phyloP scores from a whole-genome alignment of 169 alveolate species.

The Miamiensis avidus region DNA sequence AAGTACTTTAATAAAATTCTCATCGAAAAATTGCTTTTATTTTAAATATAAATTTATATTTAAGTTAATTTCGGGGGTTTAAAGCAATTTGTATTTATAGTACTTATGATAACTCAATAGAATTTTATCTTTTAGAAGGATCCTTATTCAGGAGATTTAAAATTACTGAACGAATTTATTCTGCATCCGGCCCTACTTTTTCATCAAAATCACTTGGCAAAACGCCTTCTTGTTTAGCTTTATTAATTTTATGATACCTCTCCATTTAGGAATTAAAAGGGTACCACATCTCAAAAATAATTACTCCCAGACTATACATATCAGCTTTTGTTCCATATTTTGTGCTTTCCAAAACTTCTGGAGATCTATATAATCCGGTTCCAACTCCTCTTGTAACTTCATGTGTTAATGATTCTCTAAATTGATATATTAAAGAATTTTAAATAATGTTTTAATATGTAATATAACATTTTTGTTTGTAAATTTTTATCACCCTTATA shows the following conservation, averaged over 20 bases:
- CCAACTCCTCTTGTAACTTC: conserved; percentile 54
- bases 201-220: conserved; percentile 52
- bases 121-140: conserved; percentile 1
- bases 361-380: conserved; percentile 56
- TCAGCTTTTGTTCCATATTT: conserved; percentile 51
- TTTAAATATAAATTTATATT: too few species aligned
- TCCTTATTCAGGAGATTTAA: conserved; percentile 1
- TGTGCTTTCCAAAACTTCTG: conserved; percentile 47
- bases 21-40: background rate
- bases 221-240: conserved; percentile 34
- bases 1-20: background rate
- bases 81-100: too few species aligned
- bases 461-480: conserved; percentile 31
- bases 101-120: conserved; percentile 1
- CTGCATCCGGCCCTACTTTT: conserved; percentile 39
- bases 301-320: conserved; percentile 57
- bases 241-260: conserved; percentile 40
- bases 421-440: too few species aligned
- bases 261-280: conserved; percentile 49
- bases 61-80: background rate
- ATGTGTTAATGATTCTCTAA: conserved; percentile 38
- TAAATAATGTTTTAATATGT: too few species aligned
- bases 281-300: conserved; percentile 65
- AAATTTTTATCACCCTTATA: conserved; percentile 15
- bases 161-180: conserved; percentile 3